Base-by-base conservation (phyloP, 345 rosid species). In the Lagerstroemia speciosa region DNA sequence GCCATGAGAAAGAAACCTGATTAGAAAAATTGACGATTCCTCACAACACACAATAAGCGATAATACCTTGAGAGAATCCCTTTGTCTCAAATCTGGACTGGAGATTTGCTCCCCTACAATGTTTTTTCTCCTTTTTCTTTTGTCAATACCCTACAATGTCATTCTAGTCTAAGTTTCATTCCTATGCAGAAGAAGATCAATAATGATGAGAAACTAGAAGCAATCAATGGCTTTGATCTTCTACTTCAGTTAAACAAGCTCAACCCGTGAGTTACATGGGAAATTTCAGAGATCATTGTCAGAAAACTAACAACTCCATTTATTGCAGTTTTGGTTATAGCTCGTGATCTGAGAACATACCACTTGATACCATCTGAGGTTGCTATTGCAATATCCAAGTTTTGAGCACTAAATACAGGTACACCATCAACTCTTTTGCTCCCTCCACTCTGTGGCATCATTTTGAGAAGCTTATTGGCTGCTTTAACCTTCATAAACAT, bases 301-400 rank as follows among this genome's bases (percentile, higher is more conserved):
- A 10, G 27, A 52, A 27, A 58, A 30, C 0, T 30, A 58, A 58
- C 11, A 4, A 24, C 62, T 57, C 62, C 62, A 58, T 10, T 26
- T 29, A 27, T 2, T 15, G 63, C 63, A 12, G 63, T 58, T 14
- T 8, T 26, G 10, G 61, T 4, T 19, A 55, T 1, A 24, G 14
- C 31, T 55, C 57, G 22, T 22, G 16, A 52, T 55, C 11, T 20
- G 71, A 69, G 77, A 70, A 73, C 80, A 65, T 66, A 91, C 99
- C 99, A 91, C 74, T 91, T 94, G 68, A 94, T 83, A 45, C 99
- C 99, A 64, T 94, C 87, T 3, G 83, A 67, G 45, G 96, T 94
- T 72, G 99, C 99, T 76, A 94, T 89, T 71, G 97, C 99, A 64
- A 89, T 94, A 79, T 94, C 95, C 76, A 94, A 80, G 78, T 94